Base-by-base conservation (phyloP, 169 alveolate species). In the Plasmodium gaboni region DNA sequence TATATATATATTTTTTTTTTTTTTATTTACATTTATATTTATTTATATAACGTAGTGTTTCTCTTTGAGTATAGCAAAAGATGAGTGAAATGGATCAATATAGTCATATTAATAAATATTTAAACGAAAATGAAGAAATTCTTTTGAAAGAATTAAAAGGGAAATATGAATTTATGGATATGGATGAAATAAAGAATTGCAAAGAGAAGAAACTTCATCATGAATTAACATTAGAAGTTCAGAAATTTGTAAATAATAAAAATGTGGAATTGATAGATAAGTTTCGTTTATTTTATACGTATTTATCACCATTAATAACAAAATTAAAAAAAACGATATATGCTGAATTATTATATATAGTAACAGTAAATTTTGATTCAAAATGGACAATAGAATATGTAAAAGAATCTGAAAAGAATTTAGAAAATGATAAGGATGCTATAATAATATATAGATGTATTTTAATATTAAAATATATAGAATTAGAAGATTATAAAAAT, bases 361-460 rank as follows among this genome's bases (percentile, higher is more conserved):
- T 80, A 12, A 80, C 85, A 15, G 51, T 24, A 10, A 10, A 57
- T 12, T 51, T 80, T 28, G 91, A 80, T 44, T 46, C 85, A 0
- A 53, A 65, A 7, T 80, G 91, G 91, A 80, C 91, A 2, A 80
- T 80, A 17, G 8, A 22, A 19, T 80, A 80, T 24, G 4, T 80
- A 72, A 80, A 53, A 68, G 91, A 80, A 80, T 50, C 91, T 0
- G 91, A 80, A 57, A 32, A 65, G 10, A 19, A 68, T 22, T 55
- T 80, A 44, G 91, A 80, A 68, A 80, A 80, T 80, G 91, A 80
- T 19, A 80, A 80, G n/a, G 91, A 80, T 57, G 91, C 85, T 0
- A 68, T 80, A 3, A 80, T 80, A 57, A 80, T 80, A 69, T 80
- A 68, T 80, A 65, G 83, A n/a, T 80, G 91, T 80, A 80, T 80